These are phyloP conservation scores for Diaporthe capsici DNA, from an alignment of 2,329 filamentous ascomycete genomes.

Conservation along the genomic window DNA sequence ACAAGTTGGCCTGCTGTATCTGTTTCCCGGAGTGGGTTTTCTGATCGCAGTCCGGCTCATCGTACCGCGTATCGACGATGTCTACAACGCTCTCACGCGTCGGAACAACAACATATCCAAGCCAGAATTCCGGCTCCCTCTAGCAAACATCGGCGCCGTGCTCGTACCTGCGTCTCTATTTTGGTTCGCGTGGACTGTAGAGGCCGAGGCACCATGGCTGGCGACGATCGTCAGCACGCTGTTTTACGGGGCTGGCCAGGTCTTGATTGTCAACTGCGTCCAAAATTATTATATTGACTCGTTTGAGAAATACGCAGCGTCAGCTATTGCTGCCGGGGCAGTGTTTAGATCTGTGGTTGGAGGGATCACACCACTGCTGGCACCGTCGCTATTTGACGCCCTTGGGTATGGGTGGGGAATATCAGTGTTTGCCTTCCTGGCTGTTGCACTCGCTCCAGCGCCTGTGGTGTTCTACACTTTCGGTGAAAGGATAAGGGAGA, in stretches of 20 bases:
- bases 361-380: slow-evolving; percentile 31
- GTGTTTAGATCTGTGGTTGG: slow-evolving; percentile 44
- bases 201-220: slow-evolving; percentile 49
- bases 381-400: slow-evolving; percentile 30
- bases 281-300: slow-evolving; percentile 69
- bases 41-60: slow-evolving; percentile 35
- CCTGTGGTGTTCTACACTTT: slow-evolving; percentile 33
- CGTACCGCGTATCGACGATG: slow-evolving; percentile 37
- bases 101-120: slow-evolving; percentile 33
- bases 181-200: slow-evolving; percentile 48
- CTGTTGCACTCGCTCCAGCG: slow-evolving; percentile 33
- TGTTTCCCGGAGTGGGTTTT: slow-evolving; percentile 33
- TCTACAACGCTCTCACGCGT: slow-evolving; percentile 32
- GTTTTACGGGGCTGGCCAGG: slow-evolving; percentile 65
- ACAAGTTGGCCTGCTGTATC: slow-evolving; percentile 35
- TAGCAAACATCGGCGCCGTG: slow-evolving; percentile 35
- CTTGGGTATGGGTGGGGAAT: slow-evolving; percentile 37
- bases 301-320: slow-evolving; percentile 49
- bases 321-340: slow-evolving; percentile 57
- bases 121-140: slow-evolving; percentile 34
- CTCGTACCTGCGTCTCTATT: slow-evolving; percentile 59
- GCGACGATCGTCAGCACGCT: slow-evolving; percentile 63
- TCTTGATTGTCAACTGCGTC: slow-evolving; percentile 65
- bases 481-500: slow-evolving; percentile 22
- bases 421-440: slow-evolving; percentile 33